Conservation (phyloP, 148 eudicot species). For the Rhododendron ovatum region DNA sequence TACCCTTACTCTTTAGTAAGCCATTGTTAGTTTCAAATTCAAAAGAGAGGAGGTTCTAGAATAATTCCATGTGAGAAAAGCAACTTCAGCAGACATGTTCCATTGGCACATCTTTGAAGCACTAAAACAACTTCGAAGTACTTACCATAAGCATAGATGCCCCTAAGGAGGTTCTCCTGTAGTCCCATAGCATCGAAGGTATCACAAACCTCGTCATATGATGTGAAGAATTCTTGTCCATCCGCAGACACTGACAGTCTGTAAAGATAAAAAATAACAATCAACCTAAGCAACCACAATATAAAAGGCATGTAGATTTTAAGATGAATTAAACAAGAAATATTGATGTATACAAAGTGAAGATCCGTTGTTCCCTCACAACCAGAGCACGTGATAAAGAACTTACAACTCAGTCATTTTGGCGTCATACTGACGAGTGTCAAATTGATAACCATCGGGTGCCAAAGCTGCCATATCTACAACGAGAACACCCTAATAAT, state of each 20-base stretch:
- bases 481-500: not conserved
- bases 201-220: slow-evolving; percentile 31
- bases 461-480: slow-evolving; percentile 32
- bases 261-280: slow-evolving; percentile 4
- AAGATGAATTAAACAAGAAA: not conserved
- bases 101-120: not conserved
- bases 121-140: not conserved
- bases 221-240: slow-evolving; percentile 27
- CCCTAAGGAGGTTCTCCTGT: slow-evolving; percentile 34
- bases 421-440: slow-evolving; percentile 25
- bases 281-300: not conserved
- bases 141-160: slow-evolving; percentile 39
- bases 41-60: not conserved
- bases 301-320: not conserved
- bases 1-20: too few relatives aligned
- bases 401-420: slow-evolving; percentile 34
- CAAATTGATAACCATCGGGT: slow-evolving; percentile 28
- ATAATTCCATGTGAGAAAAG: not conserved
- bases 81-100: not conserved
- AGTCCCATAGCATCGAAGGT: slow-evolving; percentile 42
- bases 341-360: not conserved
- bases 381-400: not conserved
- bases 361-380: not conserved
- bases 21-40: not conserved
- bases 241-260: slow-evolving; percentile 21